phyloP scores from a whole-genome alignment of 2,329 filamentous ascomycete species.

The Macroventuria anomochaeta region DNA sequence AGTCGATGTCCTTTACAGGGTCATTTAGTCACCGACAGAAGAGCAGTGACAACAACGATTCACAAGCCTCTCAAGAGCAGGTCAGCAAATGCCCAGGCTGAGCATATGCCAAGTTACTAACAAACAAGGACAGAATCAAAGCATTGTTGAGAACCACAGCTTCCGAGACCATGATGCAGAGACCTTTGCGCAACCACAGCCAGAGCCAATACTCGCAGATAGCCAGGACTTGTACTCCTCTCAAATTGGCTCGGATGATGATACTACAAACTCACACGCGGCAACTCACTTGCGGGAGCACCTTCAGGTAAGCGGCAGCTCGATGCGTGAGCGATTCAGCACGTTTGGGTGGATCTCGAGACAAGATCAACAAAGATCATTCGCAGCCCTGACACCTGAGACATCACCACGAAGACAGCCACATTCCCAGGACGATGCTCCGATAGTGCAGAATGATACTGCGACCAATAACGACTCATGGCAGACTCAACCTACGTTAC shows the following conservation, averaged over 20 bases:
- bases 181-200: conserved; percentile 9
- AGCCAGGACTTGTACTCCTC: conserved; percentile 9
- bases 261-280: background rate
- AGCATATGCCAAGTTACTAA: background rate
- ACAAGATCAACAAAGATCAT: background rate
- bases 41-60: background rate
- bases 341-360: background rate
- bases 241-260: background rate
- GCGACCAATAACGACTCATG: background rate
- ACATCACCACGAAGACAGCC: background rate
- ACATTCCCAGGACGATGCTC: too few species aligned
- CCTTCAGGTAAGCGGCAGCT: background rate
- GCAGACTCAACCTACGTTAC: conserved; percentile 7
- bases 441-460: background rate
- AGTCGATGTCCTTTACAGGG: conserved; percentile 6
- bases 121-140: background rate
- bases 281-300: background rate
- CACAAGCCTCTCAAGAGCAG: background rate
- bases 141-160: background rate
- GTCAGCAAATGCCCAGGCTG: background rate
- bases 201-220: conserved; percentile 3
- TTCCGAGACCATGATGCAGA: background rate
- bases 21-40: conserved; percentile 5
- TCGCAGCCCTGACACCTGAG: background rate
- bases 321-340: background rate